Evolutionary conservation across 2,329 filamentous ascomycete species (phyloP).

Genomic region (Phialocephala subalpina): DNA sequence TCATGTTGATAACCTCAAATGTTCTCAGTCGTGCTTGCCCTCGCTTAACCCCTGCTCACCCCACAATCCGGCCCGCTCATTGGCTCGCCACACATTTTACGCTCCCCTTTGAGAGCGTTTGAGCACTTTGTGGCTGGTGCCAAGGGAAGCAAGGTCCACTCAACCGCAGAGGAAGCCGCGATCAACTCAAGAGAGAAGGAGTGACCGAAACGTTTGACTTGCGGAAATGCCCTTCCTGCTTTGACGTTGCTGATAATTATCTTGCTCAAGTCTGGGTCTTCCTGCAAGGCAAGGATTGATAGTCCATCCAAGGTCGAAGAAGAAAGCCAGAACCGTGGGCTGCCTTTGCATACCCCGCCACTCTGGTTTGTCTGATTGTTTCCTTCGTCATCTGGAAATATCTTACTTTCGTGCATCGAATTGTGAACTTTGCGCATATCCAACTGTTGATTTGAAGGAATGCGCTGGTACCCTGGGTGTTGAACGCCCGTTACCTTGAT

Average conservation of each 20-base stretch:
- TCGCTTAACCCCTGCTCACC: neutral
- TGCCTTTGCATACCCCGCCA: neutral
- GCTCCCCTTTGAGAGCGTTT: constrained; percentile 2
- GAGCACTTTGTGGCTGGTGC: constrained; percentile 6
- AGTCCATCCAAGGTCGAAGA: neutral
- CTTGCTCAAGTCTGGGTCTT: constrained; percentile 2
- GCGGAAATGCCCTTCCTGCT: neutral
- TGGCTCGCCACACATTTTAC: neutral
- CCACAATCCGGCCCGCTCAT: neutral
- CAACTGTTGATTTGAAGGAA: neutral
- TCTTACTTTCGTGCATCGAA: neutral
- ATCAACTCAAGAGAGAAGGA: neutral
- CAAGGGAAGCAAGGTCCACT: neutral
- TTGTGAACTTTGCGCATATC: neutral
- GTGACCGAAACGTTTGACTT: neutral
- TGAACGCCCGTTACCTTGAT: neutral
- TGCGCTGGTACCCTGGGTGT: constrained; percentile 6
- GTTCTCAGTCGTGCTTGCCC: neutral
- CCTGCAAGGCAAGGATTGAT: neutral
- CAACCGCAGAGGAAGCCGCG: neutral
- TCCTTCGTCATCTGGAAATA: neutral
- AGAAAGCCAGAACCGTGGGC: neutral
- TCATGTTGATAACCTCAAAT: neutral
- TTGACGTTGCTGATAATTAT: neutral
- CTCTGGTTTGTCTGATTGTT: neutral